Evolutionary conservation across 1,284 basidiomycete species (phyloP), one percentile per base, ranked within the genome.

Genomic region (Cutaneotrichosporon daszewskae): DNA sequence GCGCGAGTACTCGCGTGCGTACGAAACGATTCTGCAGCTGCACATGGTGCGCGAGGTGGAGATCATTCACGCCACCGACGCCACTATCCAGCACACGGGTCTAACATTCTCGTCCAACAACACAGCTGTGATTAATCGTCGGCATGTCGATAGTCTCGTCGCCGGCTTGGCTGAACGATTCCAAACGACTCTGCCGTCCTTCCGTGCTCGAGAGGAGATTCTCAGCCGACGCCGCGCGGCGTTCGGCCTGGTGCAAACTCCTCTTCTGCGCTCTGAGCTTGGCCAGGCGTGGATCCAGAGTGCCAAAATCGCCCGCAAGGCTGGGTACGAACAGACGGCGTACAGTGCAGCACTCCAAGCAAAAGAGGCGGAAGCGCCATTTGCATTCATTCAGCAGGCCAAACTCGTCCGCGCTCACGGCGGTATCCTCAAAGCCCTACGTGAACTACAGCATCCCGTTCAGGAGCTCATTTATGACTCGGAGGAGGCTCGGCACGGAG

Each of bases 301-400:
- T 45, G 85, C 92, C 14, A 97, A 95, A 66, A 91, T 92, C 48
- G 94, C 95, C 12, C 78, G 95, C 38, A 96, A 95, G 64, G 87
- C 91, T 0, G 86, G 87, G 0, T 94, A 98, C 67, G 84, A 82
- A 74, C 95, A 98, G 72, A 96, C 94, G 0, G 91, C 95, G 3
- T 99, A 98, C 65, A 96, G 87, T 59, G 92, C 95, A 1, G 82
- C 89, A 43, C 77, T 99, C 1, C 95, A 98, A 69, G 89, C 91
- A 0, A 79, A 82, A 44, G 84, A 90, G 61, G 79, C 77, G 53
- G 77, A 82, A 25, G 79, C 83, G 0, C 79, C 80, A 0, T 90
- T 86, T 59, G 82, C 85, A 4, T 97, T 95, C 71, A 78, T 96
- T 32, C 89, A 98, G 66, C 87, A 84, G 55, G 87, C 89, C 2